Conservation (phyloP, 1,284 basidiomycete genomes). For the Microbotryomycetes sp. region DNA sequence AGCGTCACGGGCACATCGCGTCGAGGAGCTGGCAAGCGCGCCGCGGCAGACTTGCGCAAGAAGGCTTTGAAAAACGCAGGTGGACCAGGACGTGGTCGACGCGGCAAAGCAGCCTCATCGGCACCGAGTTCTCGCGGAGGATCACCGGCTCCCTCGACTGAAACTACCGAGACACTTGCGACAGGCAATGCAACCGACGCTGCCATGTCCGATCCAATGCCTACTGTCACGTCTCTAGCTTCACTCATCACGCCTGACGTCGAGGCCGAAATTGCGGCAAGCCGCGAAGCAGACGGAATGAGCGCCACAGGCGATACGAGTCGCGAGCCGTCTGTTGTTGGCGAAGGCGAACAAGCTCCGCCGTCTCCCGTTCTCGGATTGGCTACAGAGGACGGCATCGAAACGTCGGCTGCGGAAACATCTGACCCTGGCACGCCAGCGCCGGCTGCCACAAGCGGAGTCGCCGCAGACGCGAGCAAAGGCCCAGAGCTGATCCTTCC, state of each 20-base stretch:
- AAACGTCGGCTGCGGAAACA: not conserved
- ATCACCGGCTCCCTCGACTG: not conserved
- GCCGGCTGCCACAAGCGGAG: not conserved
- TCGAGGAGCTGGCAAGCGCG: constrained; percentile 45
- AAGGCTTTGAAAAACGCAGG: constrained; percentile 57
- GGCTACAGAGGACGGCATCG: not conserved
- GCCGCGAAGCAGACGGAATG: not conserved
- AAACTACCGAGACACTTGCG: not conserved
- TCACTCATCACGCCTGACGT: constrained; percentile 5
- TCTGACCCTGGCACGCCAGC: not conserved
- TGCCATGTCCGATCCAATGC: constrained; percentile 1
- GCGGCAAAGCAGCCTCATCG: constrained; percentile 25
- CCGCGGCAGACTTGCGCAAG: constrained; percentile 63
- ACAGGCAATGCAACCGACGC: not conserved
- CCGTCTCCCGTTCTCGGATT: not conserved
- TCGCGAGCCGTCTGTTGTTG: not conserved
- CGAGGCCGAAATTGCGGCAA: constrained; percentile 1
- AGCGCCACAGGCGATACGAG: not conserved
- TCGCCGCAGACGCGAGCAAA: too few relatives aligned
- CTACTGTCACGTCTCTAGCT: not conserved
- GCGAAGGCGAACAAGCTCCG: not conserved
- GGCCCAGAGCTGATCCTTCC: constrained; percentile 38
- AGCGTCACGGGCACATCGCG: constrained; percentile 2
- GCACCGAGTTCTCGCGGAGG: not conserved
- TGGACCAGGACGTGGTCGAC: constrained; percentile 33